Base-by-base conservation (phyloP, 495 filamentous ascomycete species). In the Trichoderma orchidacearum region DNA sequence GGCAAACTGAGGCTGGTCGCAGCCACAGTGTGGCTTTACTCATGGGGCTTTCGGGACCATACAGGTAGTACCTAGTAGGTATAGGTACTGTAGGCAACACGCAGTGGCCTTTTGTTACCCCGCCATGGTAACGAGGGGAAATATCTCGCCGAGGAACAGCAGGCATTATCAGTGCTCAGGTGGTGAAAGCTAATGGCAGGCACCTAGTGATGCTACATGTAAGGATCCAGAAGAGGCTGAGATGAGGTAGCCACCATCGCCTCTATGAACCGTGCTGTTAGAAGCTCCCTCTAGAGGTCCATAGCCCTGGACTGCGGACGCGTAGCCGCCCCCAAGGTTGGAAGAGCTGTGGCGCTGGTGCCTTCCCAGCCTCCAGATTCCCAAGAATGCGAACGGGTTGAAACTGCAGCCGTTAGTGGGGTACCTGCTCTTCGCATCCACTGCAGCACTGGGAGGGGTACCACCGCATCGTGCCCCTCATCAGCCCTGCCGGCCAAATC, bases 401-500 rank as follows among this genome's bases (percentile, higher is more conserved):
- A 25, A 29, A 9, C 5, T 11, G 9, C 21, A 25, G 9, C 7
- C 51, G 28, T 53, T 53, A 53, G 30, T 28, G 28, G 13, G 30
- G 30, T 53, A 32, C 51, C 15, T 30, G 51, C 27, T 53, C 8
- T 30, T 53, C 25, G 51, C 28, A 23, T 53, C 51, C 0, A n/a
- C 51, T 28, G 51, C 51, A 3, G 28, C 51, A 8, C 41, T 48
- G 18, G 18, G 41, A 48, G 41, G 41, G 41, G 41, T 48, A 48
- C 41, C 21, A 23, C 41, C 41, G 41, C 41, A 48, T 48, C 41
- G 41, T 48, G 41, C 41, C 41, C 41, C 41, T 48, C 41, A 48
- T 58, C 57, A 58, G 57, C 57, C 57, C 57, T 58, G 57, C 53
- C 56, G 30, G 36, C 34, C 52, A 45, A 38, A 68, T 70, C 68